phyloP scores from a whole-genome alignment of 495 filamentous ascomycete genomes.

The Podospora conica region DNA sequence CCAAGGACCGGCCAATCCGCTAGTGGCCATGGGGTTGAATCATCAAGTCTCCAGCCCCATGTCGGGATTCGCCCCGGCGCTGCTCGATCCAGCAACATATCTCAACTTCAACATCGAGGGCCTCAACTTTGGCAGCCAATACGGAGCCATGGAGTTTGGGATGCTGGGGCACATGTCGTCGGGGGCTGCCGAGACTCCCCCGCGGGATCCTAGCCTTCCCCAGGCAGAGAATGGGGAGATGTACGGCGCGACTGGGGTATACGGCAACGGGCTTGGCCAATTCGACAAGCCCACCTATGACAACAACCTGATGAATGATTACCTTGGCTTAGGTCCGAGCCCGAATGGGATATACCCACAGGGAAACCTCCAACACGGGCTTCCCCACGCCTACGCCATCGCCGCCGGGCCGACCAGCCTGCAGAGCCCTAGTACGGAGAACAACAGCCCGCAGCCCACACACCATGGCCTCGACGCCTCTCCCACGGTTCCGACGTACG shows the following conservation, averaged over 20 bases:
- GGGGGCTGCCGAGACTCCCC: constrained; percentile 71
- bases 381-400: constrained; percentile 46
- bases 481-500: constrained; percentile 38
- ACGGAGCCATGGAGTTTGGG: constrained; percentile 86
- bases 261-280: constrained; percentile 37
- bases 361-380: constrained; percentile 45
- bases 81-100: constrained; percentile 84
- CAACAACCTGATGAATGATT: constrained; percentile 32
- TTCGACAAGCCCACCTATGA: constrained; percentile 39
- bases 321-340: constrained; percentile 36
- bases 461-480: constrained; percentile 41
- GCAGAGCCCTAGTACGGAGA: constrained; percentile 46
- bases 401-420: constrained; percentile 43
- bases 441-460: constrained; percentile 43
- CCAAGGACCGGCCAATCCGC: constrained; percentile 32
- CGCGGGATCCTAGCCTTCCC: constrained; percentile 51
- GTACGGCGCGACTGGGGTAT: constrained; percentile 35
- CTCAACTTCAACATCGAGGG: constrained; percentile 93
- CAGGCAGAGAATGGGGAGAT: constrained; percentile 34
- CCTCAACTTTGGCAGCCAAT: constrained; percentile 92
- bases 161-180: constrained; percentile 93
- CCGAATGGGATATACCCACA: constrained; percentile 37
- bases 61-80: constrained; percentile 48
- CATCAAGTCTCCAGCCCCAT: constrained; percentile 29
- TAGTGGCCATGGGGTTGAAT: constrained; percentile 27